A percentile compares a stretch with the other conserved stretches of the same genome.
phyloP scores from a whole-genome alignment of 1,139 yeast genomes.

The Taphrina sp. region DNA sequence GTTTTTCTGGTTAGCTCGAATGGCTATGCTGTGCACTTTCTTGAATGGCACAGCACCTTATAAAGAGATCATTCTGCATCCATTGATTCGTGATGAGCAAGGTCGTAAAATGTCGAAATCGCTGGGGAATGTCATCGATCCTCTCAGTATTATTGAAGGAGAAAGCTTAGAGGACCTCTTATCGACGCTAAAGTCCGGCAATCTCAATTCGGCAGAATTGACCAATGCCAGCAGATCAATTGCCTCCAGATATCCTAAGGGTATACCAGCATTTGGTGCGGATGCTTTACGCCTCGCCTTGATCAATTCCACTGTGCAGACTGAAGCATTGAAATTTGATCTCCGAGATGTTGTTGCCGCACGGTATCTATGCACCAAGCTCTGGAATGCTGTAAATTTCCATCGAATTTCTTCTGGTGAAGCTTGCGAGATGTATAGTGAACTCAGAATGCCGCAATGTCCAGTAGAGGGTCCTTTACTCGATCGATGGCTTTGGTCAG shows the following conservation, averaged over 20 bases:
- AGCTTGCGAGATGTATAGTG: slow-evolving; percentile 53
- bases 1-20: slow-evolving; percentile 36
- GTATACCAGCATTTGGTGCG: slow-evolving; percentile 30
- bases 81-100: slow-evolving; percentile 34
- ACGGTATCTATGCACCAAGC: slow-evolving; percentile 26
- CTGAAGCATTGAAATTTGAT: slow-evolving; percentile 30
- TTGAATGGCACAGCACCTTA: slow-evolving; percentile 31
- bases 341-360: slow-evolving; percentile 27
- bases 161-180: slow-evolving; percentile 8
- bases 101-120: slow-evolving; percentile 37
- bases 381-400: slow-evolving; percentile 35
- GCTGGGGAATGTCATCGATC: slow-evolving; percentile 36
- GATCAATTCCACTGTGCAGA: slow-evolving; percentile 32
- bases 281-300: slow-evolving; percentile 35
- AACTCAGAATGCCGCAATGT: slow-evolving; percentile 87
- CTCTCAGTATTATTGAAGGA: slow-evolving; percentile 33
- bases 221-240: slow-evolving; percentile 2
- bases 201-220: slow-evolving; percentile 11
- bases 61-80: slow-evolving; percentile 35
- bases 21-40: slow-evolving; percentile 36
- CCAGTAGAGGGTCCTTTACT: slow-evolving; percentile 70
- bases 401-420: slow-evolving; percentile 1
- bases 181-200: slow-evolving; percentile 6
- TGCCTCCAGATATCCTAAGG: slow-evolving; percentile 20
- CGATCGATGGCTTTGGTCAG: slow-evolving; percentile 39